A percentile compares a stretch with the other conserved stretches of the same genome.
These are phyloP conservation scores for Tetradesmus lagerheimii DNA, from an alignment of 139 green algal species.

Conservation along the genomic window DNA sequence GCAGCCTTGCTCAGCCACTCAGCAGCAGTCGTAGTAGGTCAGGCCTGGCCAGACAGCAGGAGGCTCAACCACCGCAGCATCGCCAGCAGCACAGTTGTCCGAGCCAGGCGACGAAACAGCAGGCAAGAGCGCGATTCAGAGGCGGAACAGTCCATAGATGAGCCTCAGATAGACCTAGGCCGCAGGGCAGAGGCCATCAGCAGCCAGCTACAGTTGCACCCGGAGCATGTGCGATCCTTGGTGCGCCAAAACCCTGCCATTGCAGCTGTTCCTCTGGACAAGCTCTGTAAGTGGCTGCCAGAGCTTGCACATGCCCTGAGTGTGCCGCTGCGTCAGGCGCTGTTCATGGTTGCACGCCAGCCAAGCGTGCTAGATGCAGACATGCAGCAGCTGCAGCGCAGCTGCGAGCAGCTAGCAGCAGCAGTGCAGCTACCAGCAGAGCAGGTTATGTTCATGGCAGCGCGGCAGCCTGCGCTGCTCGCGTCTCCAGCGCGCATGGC, in stretches of 20 bases:
- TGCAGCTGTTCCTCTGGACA: not conserved
- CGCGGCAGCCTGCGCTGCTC: slow-evolving; percentile 34
- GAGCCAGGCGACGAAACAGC: not conserved
- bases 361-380: slow-evolving; percentile 4
- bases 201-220: not conserved
- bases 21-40: slow-evolving; percentile 1
- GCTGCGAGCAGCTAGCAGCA: not conserved
- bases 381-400: not conserved
- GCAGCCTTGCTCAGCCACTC: not conserved
- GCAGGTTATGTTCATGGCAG: slow-evolving; percentile 45
- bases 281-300: slow-evolving; percentile 9
- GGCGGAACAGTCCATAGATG: slow-evolving; percentile 1
- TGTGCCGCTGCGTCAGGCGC: slow-evolving; percentile 34
- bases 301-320: slow-evolving; percentile 1
- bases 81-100: slow-evolving; percentile 1
- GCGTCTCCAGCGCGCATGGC: slow-evolving; percentile 9
- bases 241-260: not conserved
- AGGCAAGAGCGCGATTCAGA: not conserved
- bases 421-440: slow-evolving; percentile 35
- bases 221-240: slow-evolving; percentile 4
- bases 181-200: slow-evolving; percentile 29
- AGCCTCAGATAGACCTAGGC: slow-evolving; percentile 18
- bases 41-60: not conserved
- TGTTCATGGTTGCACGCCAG: slow-evolving; percentile 36
- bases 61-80: not conserved